phyloP scores from a whole-genome alignment of 257 asterid genomes.

The Parsonsia alboflavescens region DNA sequence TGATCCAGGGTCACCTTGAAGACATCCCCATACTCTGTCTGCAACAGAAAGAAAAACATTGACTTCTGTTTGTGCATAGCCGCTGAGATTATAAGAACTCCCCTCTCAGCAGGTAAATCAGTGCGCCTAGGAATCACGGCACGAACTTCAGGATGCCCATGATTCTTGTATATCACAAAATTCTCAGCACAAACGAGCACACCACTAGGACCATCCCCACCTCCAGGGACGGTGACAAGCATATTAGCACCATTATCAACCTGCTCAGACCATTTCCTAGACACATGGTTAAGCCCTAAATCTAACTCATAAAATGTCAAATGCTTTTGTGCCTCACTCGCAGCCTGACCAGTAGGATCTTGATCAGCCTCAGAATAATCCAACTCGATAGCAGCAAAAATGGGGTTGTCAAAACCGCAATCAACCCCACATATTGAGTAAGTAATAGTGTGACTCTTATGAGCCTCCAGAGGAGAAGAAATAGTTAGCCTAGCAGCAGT shows the following conservation, averaged over 20 bases:
- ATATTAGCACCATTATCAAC: conserved; percentile 97
- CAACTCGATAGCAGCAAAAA: conserved; percentile 93
- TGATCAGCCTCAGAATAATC: conserved; percentile 96
- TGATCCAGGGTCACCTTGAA: conserved; percentile 87
- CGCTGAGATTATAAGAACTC: conserved; percentile 94
- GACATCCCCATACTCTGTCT: conserved; percentile 93
- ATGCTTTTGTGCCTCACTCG: conserved; percentile 82
- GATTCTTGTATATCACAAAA: conserved; percentile 93
- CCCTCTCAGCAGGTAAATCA: conserved; percentile 96
- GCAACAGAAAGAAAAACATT: conserved; percentile 96
- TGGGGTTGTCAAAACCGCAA: conserved; percentile 96
- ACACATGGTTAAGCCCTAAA: conserved; percentile 95
- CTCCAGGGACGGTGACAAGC: conserved; percentile 98
- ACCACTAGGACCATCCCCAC: conserved; percentile 99
- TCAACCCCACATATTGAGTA: conserved; percentile 88
- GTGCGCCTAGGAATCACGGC: conserved; percentile 94
- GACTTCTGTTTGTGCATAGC: conserved; percentile 91
- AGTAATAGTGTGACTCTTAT: conserved; percentile 82
- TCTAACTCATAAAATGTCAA: conserved; percentile 93
- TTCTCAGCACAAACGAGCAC: conserved; percentile 98
- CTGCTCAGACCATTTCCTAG: conserved; percentile 96
- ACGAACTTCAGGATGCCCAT: conserved; percentile 87
- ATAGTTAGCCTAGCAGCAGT: conserved; percentile 93
- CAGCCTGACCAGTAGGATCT: conserved; percentile 96
- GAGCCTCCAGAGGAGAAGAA: conserved; percentile 94